phyloP scores from a whole-genome alignment of 1,139 yeast genomes.

The Yamadazyma songkhlaensis region DNA sequence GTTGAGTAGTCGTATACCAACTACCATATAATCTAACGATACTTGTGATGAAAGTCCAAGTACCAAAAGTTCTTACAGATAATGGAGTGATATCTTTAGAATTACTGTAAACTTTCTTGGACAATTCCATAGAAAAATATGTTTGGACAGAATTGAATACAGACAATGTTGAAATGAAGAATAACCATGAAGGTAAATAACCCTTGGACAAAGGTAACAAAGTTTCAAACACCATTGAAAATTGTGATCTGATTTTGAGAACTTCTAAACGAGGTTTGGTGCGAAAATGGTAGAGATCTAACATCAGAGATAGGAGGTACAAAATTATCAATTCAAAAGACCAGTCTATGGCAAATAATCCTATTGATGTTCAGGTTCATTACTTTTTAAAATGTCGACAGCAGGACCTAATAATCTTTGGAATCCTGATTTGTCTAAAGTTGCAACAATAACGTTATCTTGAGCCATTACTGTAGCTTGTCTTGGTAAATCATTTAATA shows the following conservation, averaged over 20 bases:
- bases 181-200: conserved; percentile 45
- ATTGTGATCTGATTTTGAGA: too few relatives aligned
- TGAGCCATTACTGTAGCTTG: conserved; percentile 89
- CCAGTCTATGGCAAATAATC: not conserved
- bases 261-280: not conserved
- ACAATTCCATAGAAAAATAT: conserved; percentile 68
- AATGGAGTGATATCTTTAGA: conserved; percentile 58
- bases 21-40: conserved; percentile 88
- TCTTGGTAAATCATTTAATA: conserved; percentile 87
- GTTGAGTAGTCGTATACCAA: conserved; percentile 56
- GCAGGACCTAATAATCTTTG: conserved; percentile 93
- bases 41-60: conserved; percentile 92
- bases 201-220: conserved; percentile 31
- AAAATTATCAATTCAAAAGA: not conserved
- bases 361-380: conserved; percentile 61
- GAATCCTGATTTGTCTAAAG: conserved; percentile 88
- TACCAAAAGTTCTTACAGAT: conserved; percentile 94
- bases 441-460: conserved; percentile 78
- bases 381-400: conserved; percentile 71
- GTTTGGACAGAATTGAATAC: conserved; percentile 88
- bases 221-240: conserved; percentile 9
- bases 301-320: too few relatives aligned
- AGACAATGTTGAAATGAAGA: conserved; percentile 78
- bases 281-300: too few relatives aligned
- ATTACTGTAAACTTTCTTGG: conserved; percentile 74